Evolutionary conservation across 305 asterid species (phyloP), one percentile per base, ranked within the genome.

Genomic region (Salvia sclarea): DNA sequence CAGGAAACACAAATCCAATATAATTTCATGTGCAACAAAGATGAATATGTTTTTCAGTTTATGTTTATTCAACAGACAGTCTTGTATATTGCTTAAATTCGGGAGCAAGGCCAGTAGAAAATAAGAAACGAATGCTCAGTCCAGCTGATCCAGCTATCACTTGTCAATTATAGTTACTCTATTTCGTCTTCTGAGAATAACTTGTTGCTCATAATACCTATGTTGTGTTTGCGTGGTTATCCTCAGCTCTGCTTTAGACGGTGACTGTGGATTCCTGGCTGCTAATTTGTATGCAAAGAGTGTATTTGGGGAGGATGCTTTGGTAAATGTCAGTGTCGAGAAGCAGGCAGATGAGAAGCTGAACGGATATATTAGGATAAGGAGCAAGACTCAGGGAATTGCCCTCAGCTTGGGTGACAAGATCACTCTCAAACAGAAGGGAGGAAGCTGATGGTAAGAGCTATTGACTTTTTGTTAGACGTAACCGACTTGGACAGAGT

Each of bases 321-420:
- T 95, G 85, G 98, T 95, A 63, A 95, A 95, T 74, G 81, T 95
- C n/a, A 95, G 99, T 79, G 85, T 95, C 24, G 99, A 95, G 86
- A 95, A 95, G 64, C 99, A 86, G 79, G 70, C 82, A 31, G 98
- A 92, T 83, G 91, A 91, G 60, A 95, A 86, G 78, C 86, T 95
- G 74, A 89, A 89, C 33, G 99, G 99, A 54, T 95, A 92, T 79
- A 89, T 95, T 41, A 82, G 98, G 83, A 95, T 92, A 78, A 84
- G 99, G 83, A 95, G 99, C 96, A 95, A 95, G 78, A 95, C 99
- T 38, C 99, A 95, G 75, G 99, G 99, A 61, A 95, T 95, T 11
- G 99, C 99, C 11, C 98, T 95, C 71, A 92, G 99, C 88, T 85
- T 95, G 83, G 99, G 99, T 7, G 99, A 95, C 86, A 95, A 95